Conservation (phyloP, 768 basidiomycete genomes). For the Russula compacta region DNA sequence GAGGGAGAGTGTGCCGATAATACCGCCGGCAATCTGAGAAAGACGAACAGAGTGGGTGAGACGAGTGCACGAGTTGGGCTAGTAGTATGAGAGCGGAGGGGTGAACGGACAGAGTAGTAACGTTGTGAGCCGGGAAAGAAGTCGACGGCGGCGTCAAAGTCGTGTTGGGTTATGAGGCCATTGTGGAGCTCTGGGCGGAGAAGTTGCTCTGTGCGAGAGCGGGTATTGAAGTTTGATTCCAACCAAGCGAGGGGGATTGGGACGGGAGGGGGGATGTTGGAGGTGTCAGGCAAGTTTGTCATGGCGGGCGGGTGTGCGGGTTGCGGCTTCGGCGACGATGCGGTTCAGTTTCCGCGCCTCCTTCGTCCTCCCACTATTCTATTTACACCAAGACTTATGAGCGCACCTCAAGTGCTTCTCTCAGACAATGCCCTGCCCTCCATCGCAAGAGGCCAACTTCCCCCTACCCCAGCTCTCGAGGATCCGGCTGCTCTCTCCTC, state of each 20-base stretch:
- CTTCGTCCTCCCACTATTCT: background rate
- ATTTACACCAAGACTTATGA: slow-evolving; percentile 18
- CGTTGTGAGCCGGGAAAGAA: slow-evolving; percentile 46
- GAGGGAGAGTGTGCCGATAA: slow-evolving; percentile 24
- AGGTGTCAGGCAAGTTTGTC: no score
- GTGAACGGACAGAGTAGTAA: slow-evolving; percentile 33
- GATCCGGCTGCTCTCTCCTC: background rate
- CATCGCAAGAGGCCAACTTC: slow-evolving; percentile 25
- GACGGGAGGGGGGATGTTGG: slow-evolving; percentile 16
- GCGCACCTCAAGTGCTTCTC: background rate
- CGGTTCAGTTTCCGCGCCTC: background rate
- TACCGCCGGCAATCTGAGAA: slow-evolving; percentile 22
- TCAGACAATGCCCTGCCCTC: slow-evolving; percentile 26
- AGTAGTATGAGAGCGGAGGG: background rate
- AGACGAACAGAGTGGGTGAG: background rate
- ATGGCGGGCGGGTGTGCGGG: no score
- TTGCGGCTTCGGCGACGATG: no score
- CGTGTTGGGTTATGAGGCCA: slow-evolving; percentile 41
- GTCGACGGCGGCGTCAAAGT: slow-evolving; percentile 45
- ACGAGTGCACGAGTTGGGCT: slow-evolving; percentile 20
- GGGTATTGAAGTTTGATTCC: slow-evolving; percentile 37
- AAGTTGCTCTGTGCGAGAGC: slow-evolving; percentile 35
- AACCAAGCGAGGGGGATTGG: slow-evolving; percentile 32
- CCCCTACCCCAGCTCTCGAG: slow-evolving; percentile 13
- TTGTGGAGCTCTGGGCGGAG: slow-evolving; percentile 44